These are phyloP conservation scores for Pisolithus microcarpus DNA, from an alignment of 768 basidiomycete species.

Conservation along the genomic window DNA sequence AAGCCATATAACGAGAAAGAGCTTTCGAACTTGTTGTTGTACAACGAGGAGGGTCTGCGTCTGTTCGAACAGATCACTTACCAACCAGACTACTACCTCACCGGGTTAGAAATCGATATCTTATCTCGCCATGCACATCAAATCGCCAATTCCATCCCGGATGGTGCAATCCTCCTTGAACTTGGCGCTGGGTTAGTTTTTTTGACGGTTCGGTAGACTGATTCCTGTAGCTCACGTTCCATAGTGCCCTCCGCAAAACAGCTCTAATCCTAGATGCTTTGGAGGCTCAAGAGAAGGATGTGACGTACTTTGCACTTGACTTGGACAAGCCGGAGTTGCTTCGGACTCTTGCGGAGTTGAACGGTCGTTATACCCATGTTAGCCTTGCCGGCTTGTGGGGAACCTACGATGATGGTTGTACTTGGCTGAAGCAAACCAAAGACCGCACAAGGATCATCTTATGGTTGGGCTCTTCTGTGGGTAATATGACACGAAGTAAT, in stretches of 20 bases:
- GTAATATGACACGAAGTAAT: conserved; percentile 5
- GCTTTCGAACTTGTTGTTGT: conserved; percentile 4
- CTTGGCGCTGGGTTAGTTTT: background rate
- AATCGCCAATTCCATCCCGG: conserved; percentile 2
- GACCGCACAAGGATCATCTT: conserved; percentile 2
- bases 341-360: conserved; percentile 3
- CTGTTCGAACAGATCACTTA: conserved; percentile 7
- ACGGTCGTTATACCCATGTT: conserved; percentile 2
- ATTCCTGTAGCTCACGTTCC: background rate
- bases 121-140: background rate
- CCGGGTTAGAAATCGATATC: conserved; percentile 1
- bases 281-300: conserved; percentile 4
- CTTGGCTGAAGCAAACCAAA: background rate
- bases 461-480: conserved; percentile 6
- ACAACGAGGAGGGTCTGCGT: conserved; percentile 5
- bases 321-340: conserved; percentile 5
- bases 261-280: conserved; percentile 4
- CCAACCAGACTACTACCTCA: conserved; percentile 5
- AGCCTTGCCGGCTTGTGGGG: conserved; percentile 7
- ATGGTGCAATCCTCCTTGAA: conserved; percentile 1
- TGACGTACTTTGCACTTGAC: conserved; percentile 5
- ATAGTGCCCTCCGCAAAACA: conserved; percentile 3
- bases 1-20: conserved; percentile 5
- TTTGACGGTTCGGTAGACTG: background rate
- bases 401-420: conserved; percentile 5